Conservation (phyloP, 202 grass and related monocot genomes). For the Carex sylvatica region DNA sequence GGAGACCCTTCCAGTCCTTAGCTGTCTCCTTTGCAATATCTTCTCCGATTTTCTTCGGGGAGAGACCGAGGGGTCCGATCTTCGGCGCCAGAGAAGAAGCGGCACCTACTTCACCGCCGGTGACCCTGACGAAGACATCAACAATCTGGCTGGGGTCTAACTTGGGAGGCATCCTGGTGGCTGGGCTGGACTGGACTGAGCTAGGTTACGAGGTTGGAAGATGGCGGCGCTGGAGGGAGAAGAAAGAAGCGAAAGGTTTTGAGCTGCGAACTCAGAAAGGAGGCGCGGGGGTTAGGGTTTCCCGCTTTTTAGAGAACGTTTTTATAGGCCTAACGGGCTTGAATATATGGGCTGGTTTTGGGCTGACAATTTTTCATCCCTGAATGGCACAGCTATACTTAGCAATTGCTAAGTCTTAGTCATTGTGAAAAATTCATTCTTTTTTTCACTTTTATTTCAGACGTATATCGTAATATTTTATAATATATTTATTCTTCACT, state of each 20-base stretch:
- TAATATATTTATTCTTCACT: no score
- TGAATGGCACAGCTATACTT: no score
- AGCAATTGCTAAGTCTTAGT: no score
- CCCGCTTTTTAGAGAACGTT: not conserved
- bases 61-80: conserved; percentile 88
- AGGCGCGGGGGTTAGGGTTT: conserved; percentile 43
- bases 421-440: no score
- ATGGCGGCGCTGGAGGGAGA: conserved; percentile 11
- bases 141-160: conserved; percentile 78
- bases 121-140: conserved; percentile 85
- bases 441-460: no score
- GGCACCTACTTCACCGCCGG: conserved; percentile 84
- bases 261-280: not conserved
- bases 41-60: conserved; percentile 93
- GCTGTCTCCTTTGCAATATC: conserved; percentile 97
- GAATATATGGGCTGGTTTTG: not conserved
- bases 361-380: no score
- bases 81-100: conserved; percentile 78
- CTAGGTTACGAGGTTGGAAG: not conserved
- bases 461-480: no score
- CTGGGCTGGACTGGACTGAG: not conserved
- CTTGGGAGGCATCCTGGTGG: conserved; percentile 66
- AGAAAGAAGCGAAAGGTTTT: conserved; percentile 30
- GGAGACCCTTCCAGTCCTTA: conserved; percentile 93
- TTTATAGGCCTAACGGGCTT: not conserved